Evolutionary conservation across 2,329 filamentous ascomycete genomes (phyloP).

Genomic region (Dothistroma septosporum): DNA sequence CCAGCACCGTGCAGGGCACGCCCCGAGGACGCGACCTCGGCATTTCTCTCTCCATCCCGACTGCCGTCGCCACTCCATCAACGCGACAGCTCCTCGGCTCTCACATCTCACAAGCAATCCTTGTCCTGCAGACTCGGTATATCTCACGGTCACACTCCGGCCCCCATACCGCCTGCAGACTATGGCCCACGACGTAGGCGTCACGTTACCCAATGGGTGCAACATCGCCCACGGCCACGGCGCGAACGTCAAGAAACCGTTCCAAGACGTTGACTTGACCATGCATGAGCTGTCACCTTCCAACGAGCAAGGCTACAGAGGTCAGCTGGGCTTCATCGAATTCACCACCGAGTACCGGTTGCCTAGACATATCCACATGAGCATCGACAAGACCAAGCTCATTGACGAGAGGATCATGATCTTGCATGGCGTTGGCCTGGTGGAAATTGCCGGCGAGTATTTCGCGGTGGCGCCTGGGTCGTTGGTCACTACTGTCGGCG

Average conservation of each 20-base stretch:
- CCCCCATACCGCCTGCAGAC: not conserved
- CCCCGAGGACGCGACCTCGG: not conserved
- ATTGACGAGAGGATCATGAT: constrained; percentile 25
- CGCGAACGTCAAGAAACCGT: constrained; percentile 25
- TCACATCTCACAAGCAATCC: not conserved
- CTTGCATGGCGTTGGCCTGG: constrained; percentile 19
- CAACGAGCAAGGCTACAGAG: constrained; percentile 20
- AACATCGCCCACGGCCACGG: constrained; percentile 21
- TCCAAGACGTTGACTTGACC: constrained; percentile 18
- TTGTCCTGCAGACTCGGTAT: not conserved
- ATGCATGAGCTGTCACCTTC: constrained; percentile 23
- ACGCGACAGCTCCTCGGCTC: not conserved
- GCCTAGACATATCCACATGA: constrained; percentile 26
- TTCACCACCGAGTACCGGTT: constrained; percentile 21
- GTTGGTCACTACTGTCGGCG: constrained; percentile 21
- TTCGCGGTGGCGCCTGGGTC: constrained; percentile 22
- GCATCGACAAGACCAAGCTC: constrained; percentile 11
- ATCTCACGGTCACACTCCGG: not conserved
- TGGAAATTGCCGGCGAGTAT: constrained; percentile 21
- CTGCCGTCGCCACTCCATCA: not conserved
- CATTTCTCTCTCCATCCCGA: not conserved
- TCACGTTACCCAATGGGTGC: constrained; percentile 17
- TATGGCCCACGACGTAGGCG: constrained; percentile 1
- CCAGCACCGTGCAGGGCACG: not conserved
- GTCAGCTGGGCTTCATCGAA: constrained; percentile 21